These are phyloP conservation scores for Vitis riparia DNA, from an alignment of 164 flowering plant species.

Conservation along the genomic window DNA sequence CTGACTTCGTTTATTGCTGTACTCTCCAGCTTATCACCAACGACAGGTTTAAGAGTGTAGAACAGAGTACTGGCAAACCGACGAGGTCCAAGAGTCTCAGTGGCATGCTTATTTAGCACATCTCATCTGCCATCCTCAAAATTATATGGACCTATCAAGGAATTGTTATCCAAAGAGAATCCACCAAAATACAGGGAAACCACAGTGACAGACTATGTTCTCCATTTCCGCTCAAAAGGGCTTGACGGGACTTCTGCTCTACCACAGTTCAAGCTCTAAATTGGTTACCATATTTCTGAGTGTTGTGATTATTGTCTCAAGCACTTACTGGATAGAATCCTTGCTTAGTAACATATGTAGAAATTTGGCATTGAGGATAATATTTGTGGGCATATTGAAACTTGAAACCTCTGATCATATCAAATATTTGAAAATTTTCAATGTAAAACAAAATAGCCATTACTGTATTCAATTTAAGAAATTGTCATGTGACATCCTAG, in stretches of 20 bases:
- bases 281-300: no score
- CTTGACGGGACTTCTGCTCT: slow-evolving; percentile 2
- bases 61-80: slow-evolving; percentile 32
- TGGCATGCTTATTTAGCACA: slow-evolving; percentile 34
- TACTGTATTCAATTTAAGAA: no score
- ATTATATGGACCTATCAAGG: slow-evolving; percentile 22
- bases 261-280: slow-evolving; percentile 8
- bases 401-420: no score
- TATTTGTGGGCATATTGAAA: no score
- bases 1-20: no score
- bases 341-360: no score
- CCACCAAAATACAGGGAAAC: slow-evolving; percentile 23
- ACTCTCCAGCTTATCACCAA: slow-evolving; percentile 29
- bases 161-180: slow-evolving; percentile 18
- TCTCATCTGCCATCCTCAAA: not conserved
- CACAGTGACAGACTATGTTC: slow-evolving; percentile 10
- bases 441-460: no score
- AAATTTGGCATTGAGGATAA: no score
- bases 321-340: no score
- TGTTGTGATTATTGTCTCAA: no score
- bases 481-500: no score
- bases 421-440: no score
- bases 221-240: not conserved
- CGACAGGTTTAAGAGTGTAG: slow-evolving; percentile 28
- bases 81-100: slow-evolving; percentile 36